phyloP scores from a whole-genome alignment of 2,329 filamentous ascomycete genomes.

The Diaporthe ampelina region DNA sequence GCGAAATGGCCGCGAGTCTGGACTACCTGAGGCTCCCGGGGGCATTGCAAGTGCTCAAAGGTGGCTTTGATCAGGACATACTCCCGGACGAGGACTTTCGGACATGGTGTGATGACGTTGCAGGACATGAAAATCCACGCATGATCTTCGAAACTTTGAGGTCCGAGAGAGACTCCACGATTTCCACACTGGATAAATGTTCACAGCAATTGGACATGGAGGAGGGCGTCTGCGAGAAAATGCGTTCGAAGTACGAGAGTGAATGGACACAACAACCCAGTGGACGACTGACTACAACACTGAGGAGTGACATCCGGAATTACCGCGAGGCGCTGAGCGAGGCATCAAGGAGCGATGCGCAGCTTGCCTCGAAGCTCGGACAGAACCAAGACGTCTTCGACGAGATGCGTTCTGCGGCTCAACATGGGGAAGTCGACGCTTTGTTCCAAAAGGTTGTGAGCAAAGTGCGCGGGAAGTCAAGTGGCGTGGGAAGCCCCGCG shows the following conservation, averaged over 20 bases:
- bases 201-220: constrained; percentile 95
- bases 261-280: constrained; percentile 99
- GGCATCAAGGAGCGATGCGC: constrained; percentile 86
- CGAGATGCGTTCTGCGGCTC: constrained; percentile 92
- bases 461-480: constrained; percentile 78
- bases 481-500: constrained; percentile 72
- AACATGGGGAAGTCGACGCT: constrained; percentile 87
- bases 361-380: constrained; percentile 85
- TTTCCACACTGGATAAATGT: constrained; percentile 81
- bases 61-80: constrained; percentile 90
- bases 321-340: constrained; percentile 93
- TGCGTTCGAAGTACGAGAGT: constrained; percentile 95
- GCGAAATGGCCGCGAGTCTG: constrained; percentile 94
- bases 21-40: constrained; percentile 93
- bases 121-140: constrained; percentile 84
- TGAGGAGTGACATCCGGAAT: constrained; percentile 87
- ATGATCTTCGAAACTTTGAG: constrained; percentile 84
- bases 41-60: constrained; percentile 91
- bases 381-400: constrained; percentile 92
- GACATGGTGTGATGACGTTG: constrained; percentile 93
- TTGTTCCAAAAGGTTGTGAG: constrained; percentile 90
- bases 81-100: constrained; percentile 91
- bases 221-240: constrained; percentile 98
- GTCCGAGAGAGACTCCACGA: constrained; percentile 81
- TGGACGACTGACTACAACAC: constrained; percentile 86